Evolutionary conservation across 768 basidiomycete species (phyloP).

Genomic region (Rhizopogon vulgaris): DNA sequence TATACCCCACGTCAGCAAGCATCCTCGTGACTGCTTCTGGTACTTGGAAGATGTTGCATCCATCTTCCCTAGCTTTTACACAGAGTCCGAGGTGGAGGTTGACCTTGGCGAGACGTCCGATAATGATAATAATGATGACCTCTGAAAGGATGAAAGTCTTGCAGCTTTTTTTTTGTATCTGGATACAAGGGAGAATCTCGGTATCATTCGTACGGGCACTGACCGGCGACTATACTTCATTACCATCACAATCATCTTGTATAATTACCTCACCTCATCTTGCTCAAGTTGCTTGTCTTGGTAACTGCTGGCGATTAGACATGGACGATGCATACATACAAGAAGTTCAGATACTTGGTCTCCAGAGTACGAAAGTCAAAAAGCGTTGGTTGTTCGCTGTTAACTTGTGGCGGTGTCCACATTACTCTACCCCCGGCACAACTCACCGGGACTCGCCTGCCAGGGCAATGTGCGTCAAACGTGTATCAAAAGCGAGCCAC

Average conservation of each 20-base stretch:
- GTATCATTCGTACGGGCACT: neutral
- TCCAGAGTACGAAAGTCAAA: no score
- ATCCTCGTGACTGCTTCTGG: slow-evolving; percentile 36
- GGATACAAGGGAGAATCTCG: neutral
- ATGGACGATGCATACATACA: neutral
- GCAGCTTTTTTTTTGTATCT: neutral
- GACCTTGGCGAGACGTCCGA: neutral
- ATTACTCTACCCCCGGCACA: no score
- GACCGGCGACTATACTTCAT: neutral
- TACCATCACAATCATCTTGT: neutral
- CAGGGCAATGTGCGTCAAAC: no score
- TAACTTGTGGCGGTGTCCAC: no score
- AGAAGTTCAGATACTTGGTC: neutral
- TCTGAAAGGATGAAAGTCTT: neutral
- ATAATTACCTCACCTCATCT: neutral
- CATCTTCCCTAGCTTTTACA: slow-evolving; percentile 46
- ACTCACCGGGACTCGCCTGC: no score
- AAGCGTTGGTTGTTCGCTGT: no score
- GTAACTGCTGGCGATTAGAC: neutral
- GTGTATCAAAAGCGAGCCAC: no score
- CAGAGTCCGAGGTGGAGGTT: slow-evolving; percentile 9
- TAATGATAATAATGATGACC: neutral
- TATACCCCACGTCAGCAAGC: neutral
- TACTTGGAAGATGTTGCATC: slow-evolving; percentile 49
- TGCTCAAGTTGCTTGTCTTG: neutral